Conservation (phyloP, 805 yeast genomes). For the Cyberlindnera mycetangii region DNA sequence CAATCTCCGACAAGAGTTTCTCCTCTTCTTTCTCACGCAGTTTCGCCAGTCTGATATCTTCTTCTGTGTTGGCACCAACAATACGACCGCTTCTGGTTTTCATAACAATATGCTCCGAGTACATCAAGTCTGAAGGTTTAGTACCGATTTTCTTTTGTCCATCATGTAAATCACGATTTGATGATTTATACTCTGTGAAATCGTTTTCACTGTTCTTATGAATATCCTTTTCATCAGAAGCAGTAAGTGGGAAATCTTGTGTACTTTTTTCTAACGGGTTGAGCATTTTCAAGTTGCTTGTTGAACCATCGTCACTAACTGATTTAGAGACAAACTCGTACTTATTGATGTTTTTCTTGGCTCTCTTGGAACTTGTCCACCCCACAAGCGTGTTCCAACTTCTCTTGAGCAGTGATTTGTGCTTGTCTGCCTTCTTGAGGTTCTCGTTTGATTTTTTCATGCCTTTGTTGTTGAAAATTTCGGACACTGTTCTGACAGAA, state of each 20-base stretch:
- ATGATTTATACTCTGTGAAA: not conserved
- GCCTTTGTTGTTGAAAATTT: no score
- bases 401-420: constrained; percentile 7
- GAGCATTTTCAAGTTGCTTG: not conserved
- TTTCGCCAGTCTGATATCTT: constrained; percentile 25
- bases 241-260: no score
- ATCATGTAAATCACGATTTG: not conserved
- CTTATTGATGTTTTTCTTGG: constrained; percentile 1
- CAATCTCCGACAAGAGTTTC: constrained; percentile 20
- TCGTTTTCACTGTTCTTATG: no score
- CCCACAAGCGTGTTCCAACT: constrained; percentile 5
- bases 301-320: not conserved
- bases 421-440: not conserved
- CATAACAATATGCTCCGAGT: constrained; percentile 23
- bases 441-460: no score
- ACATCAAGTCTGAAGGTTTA: not conserved
- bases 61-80: constrained; percentile 29
- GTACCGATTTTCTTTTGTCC: not conserved
- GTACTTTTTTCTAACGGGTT: no score
- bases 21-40: constrained; percentile 21
- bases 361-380: constrained; percentile 7
- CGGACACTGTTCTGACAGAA: not conserved
- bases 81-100: constrained; percentile 31
- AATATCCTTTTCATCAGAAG: no score
- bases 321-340: constrained; percentile 3